A percentile compares a stretch with the other conserved stretches of the same genome.
These are phyloP conservation scores for Ganoderma sinense DNA, from an alignment of 1,284 basidiomycete genomes.

Conservation along the genomic window DNA sequence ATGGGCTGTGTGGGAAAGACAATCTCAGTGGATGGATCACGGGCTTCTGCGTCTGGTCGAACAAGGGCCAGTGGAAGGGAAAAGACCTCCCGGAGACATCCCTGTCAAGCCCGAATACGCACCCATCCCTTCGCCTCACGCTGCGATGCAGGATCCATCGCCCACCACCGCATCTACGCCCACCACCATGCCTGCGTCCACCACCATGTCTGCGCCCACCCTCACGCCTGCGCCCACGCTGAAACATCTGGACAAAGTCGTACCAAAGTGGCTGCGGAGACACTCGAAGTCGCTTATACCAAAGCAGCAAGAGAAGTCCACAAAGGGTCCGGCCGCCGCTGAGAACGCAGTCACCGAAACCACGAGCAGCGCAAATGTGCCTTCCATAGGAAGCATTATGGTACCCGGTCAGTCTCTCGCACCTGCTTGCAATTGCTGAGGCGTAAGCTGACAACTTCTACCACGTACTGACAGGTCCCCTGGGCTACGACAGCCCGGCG, in stretches of 20 bases:
- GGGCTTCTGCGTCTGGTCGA: slow-evolving; percentile 49
- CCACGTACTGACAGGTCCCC: background rate
- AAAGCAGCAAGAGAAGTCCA: background rate
- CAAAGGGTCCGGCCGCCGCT: background rate
- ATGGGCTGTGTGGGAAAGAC: slow-evolving; percentile 31
- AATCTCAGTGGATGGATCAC: slow-evolving; percentile 46
- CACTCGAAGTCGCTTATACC: background rate
- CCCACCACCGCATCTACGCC: background rate
- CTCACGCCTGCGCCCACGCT: background rate
- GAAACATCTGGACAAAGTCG: background rate
- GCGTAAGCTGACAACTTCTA: background rate
- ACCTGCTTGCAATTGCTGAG: background rate
- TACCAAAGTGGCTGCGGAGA: background rate
- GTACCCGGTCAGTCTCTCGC: background rate
- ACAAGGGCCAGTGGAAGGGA: slow-evolving; percentile 32
- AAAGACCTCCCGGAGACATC: background rate
- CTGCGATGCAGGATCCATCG: background rate
- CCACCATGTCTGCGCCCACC: no score
- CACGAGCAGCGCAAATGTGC: background rate
- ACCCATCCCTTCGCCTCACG: background rate
- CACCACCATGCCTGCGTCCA: no score
- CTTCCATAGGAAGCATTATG: background rate
- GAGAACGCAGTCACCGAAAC: background rate
- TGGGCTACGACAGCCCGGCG: background rate
- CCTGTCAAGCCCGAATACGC: background rate